Evolutionary conservation across 192 early-diverging fungal species (phyloP).

Genomic region (Entomortierella chlamydospora): DNA sequence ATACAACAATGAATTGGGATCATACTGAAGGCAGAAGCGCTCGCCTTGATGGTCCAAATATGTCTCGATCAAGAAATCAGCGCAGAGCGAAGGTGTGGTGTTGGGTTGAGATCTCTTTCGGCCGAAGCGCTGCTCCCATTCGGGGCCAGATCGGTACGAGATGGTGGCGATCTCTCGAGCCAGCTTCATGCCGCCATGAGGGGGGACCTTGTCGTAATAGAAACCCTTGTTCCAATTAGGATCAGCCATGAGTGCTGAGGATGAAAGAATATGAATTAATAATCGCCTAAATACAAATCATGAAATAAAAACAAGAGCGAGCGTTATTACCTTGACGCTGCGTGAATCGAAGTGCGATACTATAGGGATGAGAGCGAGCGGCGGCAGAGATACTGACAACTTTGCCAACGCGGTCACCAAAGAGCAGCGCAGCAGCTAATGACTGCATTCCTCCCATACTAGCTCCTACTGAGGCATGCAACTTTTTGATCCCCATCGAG

Average conservation of each 20-base stretch:
- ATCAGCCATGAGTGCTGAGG: slow-evolving; percentile 87
- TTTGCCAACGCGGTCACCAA: slow-evolving; percentile 84
- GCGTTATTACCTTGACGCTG: slow-evolving; percentile 83
- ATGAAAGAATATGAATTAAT: slow-evolving; percentile 16
- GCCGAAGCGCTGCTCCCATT: slow-evolving; percentile 98
- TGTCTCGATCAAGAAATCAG: slow-evolving; percentile 96
- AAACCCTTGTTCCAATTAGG: slow-evolving; percentile 95
- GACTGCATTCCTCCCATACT: slow-evolving; percentile 99
- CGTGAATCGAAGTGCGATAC: slow-evolving; percentile 91
- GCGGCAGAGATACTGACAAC: slow-evolving; percentile 90
- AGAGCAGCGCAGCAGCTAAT: slow-evolving; percentile 84
- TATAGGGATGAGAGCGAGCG: slow-evolving; percentile 95
- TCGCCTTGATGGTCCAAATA: slow-evolving; percentile 98
- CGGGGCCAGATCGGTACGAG: slow-evolving; percentile 94
- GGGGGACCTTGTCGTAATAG: slow-evolving; percentile 89
- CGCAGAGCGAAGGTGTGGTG: slow-evolving; percentile 82
- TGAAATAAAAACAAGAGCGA: neutral
- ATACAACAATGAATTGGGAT: slow-evolving; percentile 93
- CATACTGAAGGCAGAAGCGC: slow-evolving; percentile 92
- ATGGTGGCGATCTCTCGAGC: slow-evolving; percentile 95
- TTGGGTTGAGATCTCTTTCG: slow-evolving; percentile 80
- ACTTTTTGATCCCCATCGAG: slow-evolving; percentile 75
- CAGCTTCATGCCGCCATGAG: slow-evolving; percentile 96
- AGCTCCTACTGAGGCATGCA: slow-evolving; percentile 91
- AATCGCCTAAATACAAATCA: too few relatives aligned